phyloP scores from a whole-genome alignment of 2,329 filamentous ascomycete species.

The Amauroascus niger region DNA sequence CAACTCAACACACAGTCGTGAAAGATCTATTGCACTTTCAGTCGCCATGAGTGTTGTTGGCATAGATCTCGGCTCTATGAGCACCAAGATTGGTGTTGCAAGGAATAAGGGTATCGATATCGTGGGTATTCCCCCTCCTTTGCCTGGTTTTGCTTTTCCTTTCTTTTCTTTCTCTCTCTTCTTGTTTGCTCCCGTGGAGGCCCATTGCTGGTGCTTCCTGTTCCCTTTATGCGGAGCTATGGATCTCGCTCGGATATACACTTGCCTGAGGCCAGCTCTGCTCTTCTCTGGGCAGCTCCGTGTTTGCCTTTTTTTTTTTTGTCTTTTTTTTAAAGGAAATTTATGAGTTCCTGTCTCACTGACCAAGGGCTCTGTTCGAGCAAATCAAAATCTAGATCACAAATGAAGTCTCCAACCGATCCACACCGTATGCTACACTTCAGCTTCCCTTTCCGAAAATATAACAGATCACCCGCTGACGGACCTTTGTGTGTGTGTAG shows the following conservation, averaged over 20 bases:
- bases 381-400: conserved; percentile 62
- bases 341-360: conserved; percentile 18
- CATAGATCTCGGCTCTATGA: conserved; percentile 91
- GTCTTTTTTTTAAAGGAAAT: too few relatives aligned
- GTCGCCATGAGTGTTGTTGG: conserved; percentile 56
- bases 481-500: too few relatives aligned
- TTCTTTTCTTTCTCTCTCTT: too few relatives aligned
- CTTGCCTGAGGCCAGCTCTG: too few relatives aligned
- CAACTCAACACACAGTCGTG: background rate
- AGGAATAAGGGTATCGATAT: conserved; percentile 98
- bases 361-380: conserved; percentile 25
- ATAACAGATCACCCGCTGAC: too few relatives aligned
- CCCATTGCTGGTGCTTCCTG: background rate
- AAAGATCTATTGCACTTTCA: background rate
- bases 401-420: conserved; percentile 98
- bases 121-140: conserved; percentile 51
- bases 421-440: conserved; percentile 76
- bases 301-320: background rate
- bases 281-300: background rate
- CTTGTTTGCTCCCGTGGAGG: too few relatives aligned
- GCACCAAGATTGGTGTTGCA: conserved; percentile 94
- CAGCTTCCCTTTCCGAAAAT: too few relatives aligned
- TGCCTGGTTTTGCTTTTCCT: conserved; percentile 8
- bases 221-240: background rate
- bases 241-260: background rate